Evolutionary conservation across 768 basidiomycete genomes (phyloP), one percentile per base, ranked within the genome.

Genomic region (Rhizopogon rudus): DNA sequence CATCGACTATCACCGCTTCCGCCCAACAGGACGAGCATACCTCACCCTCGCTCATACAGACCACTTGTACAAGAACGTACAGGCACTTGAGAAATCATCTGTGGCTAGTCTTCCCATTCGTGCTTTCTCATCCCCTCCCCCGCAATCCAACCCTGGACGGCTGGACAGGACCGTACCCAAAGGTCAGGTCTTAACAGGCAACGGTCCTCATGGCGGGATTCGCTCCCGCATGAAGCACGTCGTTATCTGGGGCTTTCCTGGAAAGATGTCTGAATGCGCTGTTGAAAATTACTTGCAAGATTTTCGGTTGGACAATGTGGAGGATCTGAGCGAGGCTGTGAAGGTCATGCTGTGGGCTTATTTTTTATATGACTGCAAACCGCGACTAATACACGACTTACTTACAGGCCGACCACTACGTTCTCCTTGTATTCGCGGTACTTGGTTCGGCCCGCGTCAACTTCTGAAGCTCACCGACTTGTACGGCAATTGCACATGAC

Each of bases 401-500:
- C 39, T 33, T 1, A n/a, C 57, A 76, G 77, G 45, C 73, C 74
- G 31, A 51, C 69, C 17, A 62, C 61, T 20, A 63, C 68, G 39
- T 82, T 80, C 60, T 71, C 77, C 6, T 43, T 80, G 54, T 73
- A 71, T 59, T 77, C 83, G 25, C 79, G 81, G 45, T 81, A 79
- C 59, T 59, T 84, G 9, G 73, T 91, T 28, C 81, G 80, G 35
- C 67, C 87, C 52, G 66, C 70, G 2, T 81, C 82, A 0, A 70
- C 75, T 16, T 76, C 86, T 8, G 87, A 91, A 62, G 91, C 91
- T 1, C 81, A 88, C 61, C 81, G 80, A 51, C 69, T 91, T 25
- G 84, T 83, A 17, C 81, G 86, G 49, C 67, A 73, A 39, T 56
- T 86, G 44, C 87, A 93, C 65, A 77, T 82, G 75, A 83, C 80